A percentile compares a stretch with the other conserved stretches of the same genome.
Evolutionary conservation across 2,329 filamentous ascomycete genomes (phyloP).

Genomic region (Fusarium floridanum): DNA sequence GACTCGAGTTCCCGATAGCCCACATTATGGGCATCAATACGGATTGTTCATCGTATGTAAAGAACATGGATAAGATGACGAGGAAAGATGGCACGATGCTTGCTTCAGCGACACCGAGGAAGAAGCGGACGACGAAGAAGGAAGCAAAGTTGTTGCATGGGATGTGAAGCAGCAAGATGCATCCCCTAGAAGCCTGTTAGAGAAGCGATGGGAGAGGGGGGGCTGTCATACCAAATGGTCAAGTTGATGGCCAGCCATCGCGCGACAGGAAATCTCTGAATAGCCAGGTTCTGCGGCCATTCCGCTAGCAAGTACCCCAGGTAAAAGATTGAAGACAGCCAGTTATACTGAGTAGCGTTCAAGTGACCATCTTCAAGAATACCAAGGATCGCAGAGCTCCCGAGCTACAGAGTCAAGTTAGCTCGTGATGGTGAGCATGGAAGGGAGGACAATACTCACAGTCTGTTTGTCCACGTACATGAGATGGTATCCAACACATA

Average conservation of each 20-base stretch:
- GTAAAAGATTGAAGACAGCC: neutral
- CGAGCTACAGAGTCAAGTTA: neutral
- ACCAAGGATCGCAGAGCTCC: neutral
- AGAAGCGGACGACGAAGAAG: slow-evolving; percentile 3
- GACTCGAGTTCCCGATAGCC: slow-evolving; percentile 1
- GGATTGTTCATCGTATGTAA: slow-evolving; percentile 1
- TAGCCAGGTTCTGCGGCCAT: neutral
- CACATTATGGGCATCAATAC: slow-evolving; percentile 2
- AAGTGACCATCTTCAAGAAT: neutral
- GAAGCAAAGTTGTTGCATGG: slow-evolving; percentile 6
- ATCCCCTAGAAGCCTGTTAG: neutral
- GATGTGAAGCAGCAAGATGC: slow-evolving; percentile 1
- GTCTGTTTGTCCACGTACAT: slow-evolving; percentile 7
- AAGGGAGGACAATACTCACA: neutral
- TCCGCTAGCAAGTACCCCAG: neutral
- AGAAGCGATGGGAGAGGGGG: too few relatives aligned
- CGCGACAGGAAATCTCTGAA: neutral
- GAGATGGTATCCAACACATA: neutral
- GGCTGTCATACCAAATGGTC: neutral
- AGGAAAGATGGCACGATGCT: neutral
- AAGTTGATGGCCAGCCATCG: neutral
- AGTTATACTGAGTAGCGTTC: neutral
- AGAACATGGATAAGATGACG: slow-evolving; percentile 7
- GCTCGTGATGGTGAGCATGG: neutral
- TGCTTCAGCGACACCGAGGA: neutral